A percentile compares a stretch with the other conserved stretches of the same genome.
These are phyloP conservation scores for Carex littledalei DNA, from an alignment of 176 grass and related monocot genomes.

Conservation along the genomic window DNA sequence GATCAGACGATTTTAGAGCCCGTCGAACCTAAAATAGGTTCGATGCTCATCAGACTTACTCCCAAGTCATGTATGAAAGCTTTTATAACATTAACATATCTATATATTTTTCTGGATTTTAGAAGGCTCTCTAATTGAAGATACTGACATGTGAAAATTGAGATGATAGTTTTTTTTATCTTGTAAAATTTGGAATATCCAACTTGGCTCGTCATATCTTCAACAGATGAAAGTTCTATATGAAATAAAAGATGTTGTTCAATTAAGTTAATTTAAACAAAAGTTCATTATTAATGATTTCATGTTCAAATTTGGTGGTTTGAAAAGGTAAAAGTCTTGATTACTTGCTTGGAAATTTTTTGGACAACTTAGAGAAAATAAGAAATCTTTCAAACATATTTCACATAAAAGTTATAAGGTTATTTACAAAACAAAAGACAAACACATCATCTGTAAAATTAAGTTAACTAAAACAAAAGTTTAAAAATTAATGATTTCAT, in stretches of 20 bases:
- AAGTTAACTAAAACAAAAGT: not conserved
- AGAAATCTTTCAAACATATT: not conserved
- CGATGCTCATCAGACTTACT: no score
- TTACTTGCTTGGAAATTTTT: not conserved
- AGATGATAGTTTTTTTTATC: not conserved
- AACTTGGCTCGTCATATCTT: not conserved
- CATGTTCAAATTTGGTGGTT: not conserved
- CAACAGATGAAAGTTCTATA: no score
- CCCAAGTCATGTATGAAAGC: no score
- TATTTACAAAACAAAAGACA: no score
- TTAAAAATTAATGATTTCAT: not conserved
- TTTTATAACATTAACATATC: not conserved
- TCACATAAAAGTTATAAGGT: not conserved
- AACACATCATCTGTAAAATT: not conserved
- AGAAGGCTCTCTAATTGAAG: not conserved
- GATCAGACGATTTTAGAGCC: no score
- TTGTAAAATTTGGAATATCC: not conserved
- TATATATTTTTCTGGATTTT: not conserved
- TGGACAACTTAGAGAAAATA: not conserved
- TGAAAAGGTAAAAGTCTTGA: not conserved
- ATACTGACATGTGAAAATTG: not conserved
- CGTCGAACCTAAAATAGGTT: no score
- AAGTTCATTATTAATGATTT: not conserved
- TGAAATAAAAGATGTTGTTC: not conserved
- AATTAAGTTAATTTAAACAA: not conserved